Percentiles rank a stretch among this genome's conserved stretches.
Conservation (phyloP, 2,329 filamentous ascomycete species). For the Cladorrhinum sp. region DNA sequence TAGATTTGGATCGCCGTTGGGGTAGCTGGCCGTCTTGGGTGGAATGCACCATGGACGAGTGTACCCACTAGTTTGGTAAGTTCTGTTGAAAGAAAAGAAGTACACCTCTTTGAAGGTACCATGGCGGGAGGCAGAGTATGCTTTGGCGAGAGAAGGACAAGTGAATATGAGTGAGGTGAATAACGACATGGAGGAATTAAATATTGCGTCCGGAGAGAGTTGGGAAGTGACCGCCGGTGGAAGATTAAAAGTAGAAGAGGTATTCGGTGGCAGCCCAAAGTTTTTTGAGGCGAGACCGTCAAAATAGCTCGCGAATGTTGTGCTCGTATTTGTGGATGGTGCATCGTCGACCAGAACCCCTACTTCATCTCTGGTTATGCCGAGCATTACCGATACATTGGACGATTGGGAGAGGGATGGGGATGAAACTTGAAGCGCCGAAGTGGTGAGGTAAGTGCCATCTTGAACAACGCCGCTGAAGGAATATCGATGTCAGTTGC, state of each 20-base stretch:
- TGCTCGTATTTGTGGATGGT: conserved; percentile 20
- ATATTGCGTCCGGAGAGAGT: conserved; percentile 22
- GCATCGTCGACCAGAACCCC: conserved; percentile 27
- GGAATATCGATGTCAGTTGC: background rate
- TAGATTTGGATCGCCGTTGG: conserved; percentile 34
- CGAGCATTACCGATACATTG: conserved; percentile 35
- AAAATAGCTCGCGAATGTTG: conserved; percentile 22
- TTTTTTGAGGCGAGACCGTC: conserved; percentile 16
- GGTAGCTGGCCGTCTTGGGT: conserved; percentile 28
- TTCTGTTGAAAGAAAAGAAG: conserved; percentile 40
- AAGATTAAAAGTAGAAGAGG: conserved; percentile 21
- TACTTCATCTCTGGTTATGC: conserved; percentile 36
- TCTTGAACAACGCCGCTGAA: conserved; percentile 30
- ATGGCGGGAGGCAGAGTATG: conserved; percentile 35
- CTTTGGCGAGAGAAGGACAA: conserved; percentile 36
- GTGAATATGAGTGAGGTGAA: conserved; percentile 33
- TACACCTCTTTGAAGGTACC: conserved; percentile 33
- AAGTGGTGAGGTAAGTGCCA: conserved; percentile 30
- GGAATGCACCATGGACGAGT: conserved; percentile 32
- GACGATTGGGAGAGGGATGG: conserved; percentile 20
- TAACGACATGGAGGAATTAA: conserved; percentile 36
- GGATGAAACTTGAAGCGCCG: conserved; percentile 30
- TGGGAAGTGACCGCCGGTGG: conserved; percentile 16
- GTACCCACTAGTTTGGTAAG: conserved; percentile 35
- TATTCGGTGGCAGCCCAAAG: conserved; percentile 20